Base-by-base conservation (phyloP, 2,329 filamentous ascomycete species). In the Colletotrichum lini region DNA sequence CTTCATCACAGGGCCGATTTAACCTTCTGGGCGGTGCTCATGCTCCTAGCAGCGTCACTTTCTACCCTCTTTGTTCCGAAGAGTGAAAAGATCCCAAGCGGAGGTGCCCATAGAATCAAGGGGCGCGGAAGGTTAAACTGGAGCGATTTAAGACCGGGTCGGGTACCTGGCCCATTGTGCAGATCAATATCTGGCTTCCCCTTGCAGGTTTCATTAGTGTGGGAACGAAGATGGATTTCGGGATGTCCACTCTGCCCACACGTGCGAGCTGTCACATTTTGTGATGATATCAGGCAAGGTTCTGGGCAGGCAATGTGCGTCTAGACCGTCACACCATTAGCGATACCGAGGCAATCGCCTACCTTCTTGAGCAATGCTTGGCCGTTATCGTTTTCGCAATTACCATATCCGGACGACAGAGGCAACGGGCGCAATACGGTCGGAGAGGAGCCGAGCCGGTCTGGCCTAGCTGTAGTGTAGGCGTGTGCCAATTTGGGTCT, bases 131-230 rank as follows among this genome's bases (percentile, higher is more conserved):
- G 23, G 35, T 40, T n/a, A 52, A 42, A 42, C 4, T n/a, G 35
- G 45, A 42, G 54, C 23, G 21, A 64, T 52, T 10, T 7, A 38
- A 23, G 45, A 40, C 49, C 30, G 30, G 62, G 49, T 52, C 42
- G 67, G 49, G 49, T 70, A 23, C 56, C 49, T 70, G 30, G 49
- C 16, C 64, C 30, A 58, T 50, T 57, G 50, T 45, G 68, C 53
- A 68, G 68, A 71, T 71, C 68, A 68, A 68, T 56, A 54, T 68
- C 44, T 44, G 42, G 68, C 52, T 68, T 35, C n/a, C 40, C 67
- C 58, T 63, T 54, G 58, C 53, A 47, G 65, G 68, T 71, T 71
- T 64, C 58, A 71, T 71, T 71, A 30, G 44, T 64, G 68, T 68
- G 68, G 68, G 45, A 65, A 53, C 57, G 2, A n/a, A n/a, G 15